Base-by-base conservation (phyloP, 768 basidiomycete species). In the Coprinopsis strossmayeri region DNA sequence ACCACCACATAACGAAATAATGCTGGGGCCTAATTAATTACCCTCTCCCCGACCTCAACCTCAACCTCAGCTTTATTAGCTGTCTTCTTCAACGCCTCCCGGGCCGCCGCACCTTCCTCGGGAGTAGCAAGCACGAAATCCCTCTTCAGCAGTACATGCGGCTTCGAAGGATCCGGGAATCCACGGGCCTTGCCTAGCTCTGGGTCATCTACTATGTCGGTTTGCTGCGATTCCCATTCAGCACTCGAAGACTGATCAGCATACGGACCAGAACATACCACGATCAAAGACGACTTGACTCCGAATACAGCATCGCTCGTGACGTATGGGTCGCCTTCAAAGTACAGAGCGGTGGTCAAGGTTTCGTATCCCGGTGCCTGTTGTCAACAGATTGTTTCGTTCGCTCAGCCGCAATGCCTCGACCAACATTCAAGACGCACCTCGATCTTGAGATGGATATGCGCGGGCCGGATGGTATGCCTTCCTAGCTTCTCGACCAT, bases 281-380 rank as follows among this genome's bases (percentile, higher is more conserved):
- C 78, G 17, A 91, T 74, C 23, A 93, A 70, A 4, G 84, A 87
- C 41, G 76, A 74, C 64, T 88, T 88, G 20, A 87, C 89, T 9
- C 91, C 89, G 63, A 91, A 91, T 2, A 91, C 87, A 10, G 78
- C 72, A 59, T 92, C 90, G 51, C 80, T 87, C 4, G 64, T 64
- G 20, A 91, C 51, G 57, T 77, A 91, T 2, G 69, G 61, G 55
- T 89, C 85, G 3, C 79, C 82, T 48, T 84, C 77, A 12, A 84
- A 81, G 61, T 87, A 93, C 9, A 91, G 61, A 1, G 89, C 80
- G 0, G 89, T 91, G 15, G 73, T 67, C 18, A 93, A 76, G 37
- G 77, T 84, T 59, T 81, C 81, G 62, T 72, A 91, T 25, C 87
- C 88, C 3, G 77, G 74, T 0, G 87, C 88, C 58, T 82, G 60